Base-by-base conservation (phyloP, 2,329 filamentous ascomycete genomes). In the Escovopsis weberi region DNA sequence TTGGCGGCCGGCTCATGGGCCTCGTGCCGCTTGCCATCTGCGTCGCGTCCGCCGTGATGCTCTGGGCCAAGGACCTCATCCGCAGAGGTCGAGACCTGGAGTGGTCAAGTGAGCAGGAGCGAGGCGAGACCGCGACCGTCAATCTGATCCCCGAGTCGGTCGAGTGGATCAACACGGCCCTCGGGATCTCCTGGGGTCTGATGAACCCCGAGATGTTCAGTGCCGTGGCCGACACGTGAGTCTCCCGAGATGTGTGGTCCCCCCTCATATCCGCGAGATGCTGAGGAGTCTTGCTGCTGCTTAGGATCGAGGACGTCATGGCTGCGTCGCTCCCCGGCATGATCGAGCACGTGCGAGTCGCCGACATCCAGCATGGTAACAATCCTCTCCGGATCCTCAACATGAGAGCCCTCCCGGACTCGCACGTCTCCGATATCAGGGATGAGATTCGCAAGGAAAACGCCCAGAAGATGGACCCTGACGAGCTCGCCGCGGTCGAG, bases 181-280 rank as follows among this genome's bases (percentile, higher is more conserved):
- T 96, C 4, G 76, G 75, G 2, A 75, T 94, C 36, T 72, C 91
- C 37, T 98, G 91, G 91, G 84, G 85, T 1, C 67, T 96, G 4
- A 80, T 95, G 49, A 93, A 96, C 55, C 89, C 91, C 0, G 89
- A 96, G 37, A 93, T 96, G 83, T 91, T 98, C 59, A 69, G 77
- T n/a, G 76, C 77, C 6, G 75, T 95, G 8, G 88, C 88, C n/a
- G 91, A 96, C 57, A 95, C 85, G 11, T 65, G 49, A 59, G 62
- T 35, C n/a, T n/a, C 33, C n/a, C n/a, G n/a, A n/a, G n/a, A n/a
- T n/a, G n/a, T n/a, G n/a, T n/a, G n/a, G n/a, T n/a, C n/a, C n/a
- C n/a, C n/a, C n/a, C n/a, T n/a, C n/a, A n/a, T n/a, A n/a, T n/a
- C n/a, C n/a, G n/a, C n/a, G n/a, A n/a, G 28, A 30, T 30, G 28